Evolutionary conservation across 2,329 filamentous ascomycete genomes (phyloP).

Genomic region (Aspergillus sp.): DNA sequence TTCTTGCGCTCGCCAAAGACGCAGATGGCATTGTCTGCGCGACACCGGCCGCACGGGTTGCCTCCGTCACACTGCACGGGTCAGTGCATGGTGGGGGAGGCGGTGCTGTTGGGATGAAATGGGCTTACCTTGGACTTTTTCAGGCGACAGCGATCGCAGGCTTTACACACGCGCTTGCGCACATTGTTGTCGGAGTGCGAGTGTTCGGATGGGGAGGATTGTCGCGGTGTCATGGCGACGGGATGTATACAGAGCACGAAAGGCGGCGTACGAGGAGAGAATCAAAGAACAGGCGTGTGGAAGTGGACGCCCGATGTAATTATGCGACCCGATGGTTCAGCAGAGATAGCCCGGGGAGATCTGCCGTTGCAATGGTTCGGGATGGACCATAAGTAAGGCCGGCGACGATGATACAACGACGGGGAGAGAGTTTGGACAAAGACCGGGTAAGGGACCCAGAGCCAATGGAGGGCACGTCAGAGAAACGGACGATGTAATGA

Average conservation of each 20-base stretch:
- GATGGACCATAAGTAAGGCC: slow-evolving; percentile 4
- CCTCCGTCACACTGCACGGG: slow-evolving; percentile 56
- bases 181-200: slow-evolving; percentile 47
- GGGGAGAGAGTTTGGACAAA: slow-evolving; percentile 4
- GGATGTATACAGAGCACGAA: slow-evolving; percentile 11
- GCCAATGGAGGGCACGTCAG: background rate
- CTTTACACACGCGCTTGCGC: slow-evolving; percentile 65
- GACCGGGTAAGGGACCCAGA: slow-evolving; percentile 1
- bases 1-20: slow-evolving; percentile 66
- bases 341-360: background rate
- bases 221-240: slow-evolving; percentile 38
- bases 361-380: background rate
- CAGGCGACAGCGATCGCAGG: slow-evolving; percentile 63
- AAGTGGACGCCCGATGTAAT: background rate
- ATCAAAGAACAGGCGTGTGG: too few species aligned
- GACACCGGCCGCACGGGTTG: slow-evolving; percentile 61
- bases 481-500: slow-evolving; percentile 10
- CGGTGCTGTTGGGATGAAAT: slow-evolving; percentile 9
- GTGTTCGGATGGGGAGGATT: slow-evolving; percentile 41
- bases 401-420: slow-evolving; percentile 8
- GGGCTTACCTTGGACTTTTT: slow-evolving; percentile 64
- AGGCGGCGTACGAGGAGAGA: too few species aligned
- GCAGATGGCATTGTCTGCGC: slow-evolving; percentile 63
- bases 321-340: background rate
- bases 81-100: slow-evolving; percentile 23